Evolutionary conservation across 208 protist species (phyloP).

Genomic region (Entamoeba moshkovskii): DNA sequence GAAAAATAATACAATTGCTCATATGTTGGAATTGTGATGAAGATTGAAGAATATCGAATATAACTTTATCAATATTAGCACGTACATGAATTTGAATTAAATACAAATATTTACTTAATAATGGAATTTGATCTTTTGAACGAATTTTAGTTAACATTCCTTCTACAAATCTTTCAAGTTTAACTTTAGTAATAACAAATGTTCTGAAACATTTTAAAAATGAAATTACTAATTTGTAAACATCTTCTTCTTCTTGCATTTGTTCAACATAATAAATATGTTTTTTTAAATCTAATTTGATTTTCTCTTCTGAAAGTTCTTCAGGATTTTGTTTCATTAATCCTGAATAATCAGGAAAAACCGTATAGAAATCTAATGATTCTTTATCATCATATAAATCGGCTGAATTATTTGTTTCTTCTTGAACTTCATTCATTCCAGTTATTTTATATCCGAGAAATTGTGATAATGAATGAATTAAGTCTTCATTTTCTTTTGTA

Average conservation of each 20-base stretch:
- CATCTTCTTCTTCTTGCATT: background rate
- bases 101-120: background rate
- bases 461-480: background rate
- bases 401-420: background rate
- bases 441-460: background rate
- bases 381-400: background rate
- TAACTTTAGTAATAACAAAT: background rate
- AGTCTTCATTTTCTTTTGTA: background rate
- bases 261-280: background rate
- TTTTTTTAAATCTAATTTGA: background rate
- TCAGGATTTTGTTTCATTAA: background rate
- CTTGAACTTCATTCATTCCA: background rate
- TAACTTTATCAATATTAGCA: background rate
- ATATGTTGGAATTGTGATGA: background rate
- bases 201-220: background rate
- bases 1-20: background rate
- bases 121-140: background rate
- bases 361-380: background rate
- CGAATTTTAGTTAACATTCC: background rate
- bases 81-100: background rate
- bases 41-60: background rate
- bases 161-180: background rate
- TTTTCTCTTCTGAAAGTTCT: background rate
- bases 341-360: background rate
- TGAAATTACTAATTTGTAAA: background rate